These are phyloP conservation scores for Phylloporus sp. DNA, from an alignment of 768 basidiomycete genomes.

Conservation along the genomic window DNA sequence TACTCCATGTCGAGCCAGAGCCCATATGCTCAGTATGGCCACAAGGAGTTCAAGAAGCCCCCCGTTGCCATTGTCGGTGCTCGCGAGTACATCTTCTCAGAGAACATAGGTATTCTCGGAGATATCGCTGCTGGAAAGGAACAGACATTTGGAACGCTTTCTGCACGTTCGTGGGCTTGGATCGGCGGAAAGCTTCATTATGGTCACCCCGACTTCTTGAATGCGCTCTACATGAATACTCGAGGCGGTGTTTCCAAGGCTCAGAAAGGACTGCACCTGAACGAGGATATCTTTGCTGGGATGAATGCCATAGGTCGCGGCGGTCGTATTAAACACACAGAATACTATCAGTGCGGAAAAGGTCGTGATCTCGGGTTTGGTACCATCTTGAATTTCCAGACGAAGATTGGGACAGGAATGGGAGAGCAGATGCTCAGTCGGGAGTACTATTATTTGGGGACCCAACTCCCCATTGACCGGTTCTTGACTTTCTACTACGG, in stretches of 20 bases:
- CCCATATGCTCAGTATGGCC: slow-evolving; percentile 87
- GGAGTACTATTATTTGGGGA: slow-evolving; percentile 98
- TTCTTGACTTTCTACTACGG: slow-evolving; percentile 99
- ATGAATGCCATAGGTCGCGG: slow-evolving; percentile 98
- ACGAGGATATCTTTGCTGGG: slow-evolving; percentile 99
- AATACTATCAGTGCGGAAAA: slow-evolving; percentile 99
- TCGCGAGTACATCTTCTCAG: slow-evolving; percentile 99
- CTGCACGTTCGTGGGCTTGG: slow-evolving; percentile 94
- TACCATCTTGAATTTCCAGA: slow-evolving; percentile 98
- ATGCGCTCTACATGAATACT: slow-evolving; percentile 95
- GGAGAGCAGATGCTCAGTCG: slow-evolving; percentile 99
- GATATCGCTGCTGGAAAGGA: slow-evolving; percentile 99
- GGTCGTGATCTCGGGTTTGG: slow-evolving; percentile 98
- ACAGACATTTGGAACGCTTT: slow-evolving; percentile 97
- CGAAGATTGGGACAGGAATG: slow-evolving; percentile 99
- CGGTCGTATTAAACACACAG: slow-evolving; percentile 96
- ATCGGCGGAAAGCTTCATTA: slow-evolving; percentile 98
- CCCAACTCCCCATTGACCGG: slow-evolving; percentile 94
- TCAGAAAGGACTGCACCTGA: slow-evolving; percentile 97
- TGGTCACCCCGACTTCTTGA: slow-evolving; percentile 98
- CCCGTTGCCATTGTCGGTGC: slow-evolving; percentile 98
- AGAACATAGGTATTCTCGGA: slow-evolving; percentile 98
- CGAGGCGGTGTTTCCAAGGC: slow-evolving; percentile 98
- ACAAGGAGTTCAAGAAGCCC: slow-evolving; percentile 79
- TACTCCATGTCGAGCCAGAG: slow-evolving; percentile 79